Conservation (phyloP, 2,329 filamentous ascomycete species). For the Colletotrichum cordylinicola region DNA sequence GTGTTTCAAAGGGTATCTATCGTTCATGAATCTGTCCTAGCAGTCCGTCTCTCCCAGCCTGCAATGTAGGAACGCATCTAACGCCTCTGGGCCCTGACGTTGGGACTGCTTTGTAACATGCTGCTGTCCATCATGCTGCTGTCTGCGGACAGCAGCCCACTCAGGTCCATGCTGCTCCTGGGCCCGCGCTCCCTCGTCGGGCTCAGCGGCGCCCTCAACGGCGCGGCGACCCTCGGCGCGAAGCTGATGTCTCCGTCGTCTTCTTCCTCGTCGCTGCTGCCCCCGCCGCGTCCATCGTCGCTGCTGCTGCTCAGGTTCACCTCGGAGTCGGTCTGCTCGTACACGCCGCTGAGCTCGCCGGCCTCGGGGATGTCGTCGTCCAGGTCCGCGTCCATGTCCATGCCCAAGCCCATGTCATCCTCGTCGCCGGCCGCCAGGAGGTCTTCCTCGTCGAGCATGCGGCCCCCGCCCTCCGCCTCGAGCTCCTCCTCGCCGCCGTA, state of each 20-base stretch:
- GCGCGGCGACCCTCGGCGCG: conserved; percentile 37
- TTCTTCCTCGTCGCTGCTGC: conserved; percentile 24
- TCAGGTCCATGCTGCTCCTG: conserved; percentile 61
- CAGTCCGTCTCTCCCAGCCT: conserved; percentile 18
- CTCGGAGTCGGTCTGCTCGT: conserved; percentile 82
- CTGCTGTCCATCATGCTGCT: conserved; percentile 59
- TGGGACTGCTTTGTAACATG: conserved; percentile 58
- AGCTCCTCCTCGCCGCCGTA: conserved; percentile 60
- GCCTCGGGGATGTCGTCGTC: conserved; percentile 75
- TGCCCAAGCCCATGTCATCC: conserved; percentile 38
- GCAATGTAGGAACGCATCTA: background rate
- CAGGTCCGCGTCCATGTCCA: conserved; percentile 72
- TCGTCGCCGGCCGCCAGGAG: conserved; percentile 39
- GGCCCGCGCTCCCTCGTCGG: conserved; percentile 37
- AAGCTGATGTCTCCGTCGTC: conserved; percentile 42
- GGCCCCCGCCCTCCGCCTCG: conserved; percentile 61
- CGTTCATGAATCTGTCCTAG: background rate
- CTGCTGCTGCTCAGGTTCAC: conserved; percentile 59
- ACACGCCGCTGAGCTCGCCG: conserved; percentile 58
- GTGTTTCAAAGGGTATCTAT: background rate
- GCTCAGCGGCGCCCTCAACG: conserved; percentile 38
- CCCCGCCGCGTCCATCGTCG: conserved; percentile 5
- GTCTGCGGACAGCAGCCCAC: conserved; percentile 59
- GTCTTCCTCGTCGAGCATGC: conserved; percentile 70
- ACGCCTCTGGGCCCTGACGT: conserved; percentile 41